Percentiles rank a stretch among this genome's conserved stretches.
These are phyloP conservation scores for Pelargonium citronellum DNA, from an alignment of 441 rosid genomes.

Conservation along the genomic window DNA sequence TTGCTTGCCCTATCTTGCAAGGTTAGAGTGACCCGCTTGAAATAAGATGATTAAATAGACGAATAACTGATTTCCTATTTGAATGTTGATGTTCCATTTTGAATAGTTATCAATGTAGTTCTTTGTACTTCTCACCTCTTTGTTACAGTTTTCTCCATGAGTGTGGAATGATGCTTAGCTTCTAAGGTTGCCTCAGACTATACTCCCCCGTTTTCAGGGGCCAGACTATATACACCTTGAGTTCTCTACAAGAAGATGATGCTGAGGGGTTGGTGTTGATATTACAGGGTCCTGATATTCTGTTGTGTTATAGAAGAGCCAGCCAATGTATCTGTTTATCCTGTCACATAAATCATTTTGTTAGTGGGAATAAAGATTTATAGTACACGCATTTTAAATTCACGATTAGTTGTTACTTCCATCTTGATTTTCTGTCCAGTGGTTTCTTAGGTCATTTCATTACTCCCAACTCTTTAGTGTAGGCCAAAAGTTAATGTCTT, in stretches of 20 bases:
- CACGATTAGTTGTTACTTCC: not conserved
- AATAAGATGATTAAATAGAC: not conserved
- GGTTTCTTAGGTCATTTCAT: not conserved
- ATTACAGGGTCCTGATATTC: not conserved
- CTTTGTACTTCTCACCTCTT: not conserved
- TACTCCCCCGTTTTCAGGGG: no score
- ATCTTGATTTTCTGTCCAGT: no score
- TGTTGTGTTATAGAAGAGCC: not conserved
- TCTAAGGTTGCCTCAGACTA: not conserved
- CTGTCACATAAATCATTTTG: slow-evolving; percentile 1
- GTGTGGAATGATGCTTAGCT: not conserved
- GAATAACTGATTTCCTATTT: not conserved
- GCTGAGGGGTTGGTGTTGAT: not conserved
- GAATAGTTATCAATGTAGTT: not conserved
- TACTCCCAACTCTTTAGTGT: not conserved
- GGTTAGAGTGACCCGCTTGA: not conserved
- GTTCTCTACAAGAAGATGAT: not conserved
- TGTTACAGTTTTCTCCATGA: not conserved
- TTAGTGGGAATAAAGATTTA: not conserved
- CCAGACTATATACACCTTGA: not conserved
- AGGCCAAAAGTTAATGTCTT: not conserved
- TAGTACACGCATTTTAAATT: not conserved
- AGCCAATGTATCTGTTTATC: not conserved
- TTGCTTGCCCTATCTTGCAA: not conserved
- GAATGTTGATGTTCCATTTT: not conserved